Evolutionary conservation across 305 asterid species (phyloP).

Genomic region (Solanum chacoense): DNA sequence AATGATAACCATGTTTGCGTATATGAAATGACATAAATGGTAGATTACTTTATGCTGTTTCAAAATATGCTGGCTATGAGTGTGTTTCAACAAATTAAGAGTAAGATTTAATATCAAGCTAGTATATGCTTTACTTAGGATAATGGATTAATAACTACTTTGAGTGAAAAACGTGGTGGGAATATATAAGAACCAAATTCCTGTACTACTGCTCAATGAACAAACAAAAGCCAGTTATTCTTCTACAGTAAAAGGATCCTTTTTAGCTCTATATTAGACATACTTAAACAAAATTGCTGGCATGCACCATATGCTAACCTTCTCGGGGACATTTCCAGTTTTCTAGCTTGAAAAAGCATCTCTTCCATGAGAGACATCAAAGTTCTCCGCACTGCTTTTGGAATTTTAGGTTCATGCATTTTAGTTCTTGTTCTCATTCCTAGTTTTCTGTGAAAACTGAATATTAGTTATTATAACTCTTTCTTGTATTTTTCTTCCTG

Average conservation of each 20-base stretch:
- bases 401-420: conserved; percentile 40
- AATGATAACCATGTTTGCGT: neutral
- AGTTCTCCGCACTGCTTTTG: conserved; percentile 20
- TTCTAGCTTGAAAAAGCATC: neutral
- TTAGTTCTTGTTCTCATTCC: neutral
- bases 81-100: neutral
- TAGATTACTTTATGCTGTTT: neutral
- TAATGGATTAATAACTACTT: neutral
- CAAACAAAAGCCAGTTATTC: neutral
- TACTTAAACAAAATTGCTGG: neutral
- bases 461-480: neutral
- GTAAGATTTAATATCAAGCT: neutral
- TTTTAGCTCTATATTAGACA: neutral
- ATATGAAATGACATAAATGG: neutral
- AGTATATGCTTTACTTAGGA: neutral
- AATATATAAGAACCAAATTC: neutral
- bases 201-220: neutral
- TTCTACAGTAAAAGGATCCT: neutral
- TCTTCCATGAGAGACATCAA: neutral
- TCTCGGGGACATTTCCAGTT: neutral
- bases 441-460: neutral
- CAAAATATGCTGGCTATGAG: neutral
- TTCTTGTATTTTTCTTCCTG: neutral
- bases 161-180: neutral
- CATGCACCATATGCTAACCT: neutral